Base-by-base conservation (phyloP, 177 flowering plant genomes). In the Telopea speciosissima region DNA sequence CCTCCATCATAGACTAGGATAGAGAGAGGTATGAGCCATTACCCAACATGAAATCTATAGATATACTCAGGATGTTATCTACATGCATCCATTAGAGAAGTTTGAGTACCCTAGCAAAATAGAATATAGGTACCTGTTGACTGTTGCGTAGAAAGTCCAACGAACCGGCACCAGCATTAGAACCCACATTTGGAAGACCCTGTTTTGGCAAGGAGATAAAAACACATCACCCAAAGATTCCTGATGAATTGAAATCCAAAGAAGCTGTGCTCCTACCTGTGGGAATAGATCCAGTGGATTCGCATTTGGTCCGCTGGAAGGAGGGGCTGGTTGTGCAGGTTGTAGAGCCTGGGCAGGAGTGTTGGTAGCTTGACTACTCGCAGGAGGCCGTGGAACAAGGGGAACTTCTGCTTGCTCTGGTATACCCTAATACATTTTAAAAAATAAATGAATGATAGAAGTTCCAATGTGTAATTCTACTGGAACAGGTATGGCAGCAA, bases 131-230 rank as follows among this genome's bases (percentile, higher is more conserved):
- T 71, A 94, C 99, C 89, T 93, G 99, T 66, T 81, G 92, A 79
- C 95, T 95, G 73, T 86, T 87, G 33, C 98, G 90, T 5, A 95
- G 81, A 79, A 95, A 93, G 73, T 91, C 99, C 66, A 95, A 79
- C 66, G 77, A 77, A 21, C 89, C 90, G 2, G 92, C 87, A 64
- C 89, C 87, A 75, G 84, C 85, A 79, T 78, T 84, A 25, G 88
- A 56, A 44, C 95, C 97, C 83, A 86, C 23, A 54, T 66, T 84
- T 3, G 99, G 98, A 75, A 91, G 82, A 56, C 96, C 97, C 98
- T 93, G 80, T 72, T 22, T 1, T 36, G 40, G 9, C 40, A 36
- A 80, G 54, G 44, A 56, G 6, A 60, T 63, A 3, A 8, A 31
- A 24, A 21, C 14, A n/a, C 25, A 77, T 45, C 28, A 72, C 24